Evolutionary conservation across 192 early-diverging fungal genomes (phyloP), one percentile per base, ranked within the genome.

Genomic region (Gryganskiella cystojenkinii): DNA sequence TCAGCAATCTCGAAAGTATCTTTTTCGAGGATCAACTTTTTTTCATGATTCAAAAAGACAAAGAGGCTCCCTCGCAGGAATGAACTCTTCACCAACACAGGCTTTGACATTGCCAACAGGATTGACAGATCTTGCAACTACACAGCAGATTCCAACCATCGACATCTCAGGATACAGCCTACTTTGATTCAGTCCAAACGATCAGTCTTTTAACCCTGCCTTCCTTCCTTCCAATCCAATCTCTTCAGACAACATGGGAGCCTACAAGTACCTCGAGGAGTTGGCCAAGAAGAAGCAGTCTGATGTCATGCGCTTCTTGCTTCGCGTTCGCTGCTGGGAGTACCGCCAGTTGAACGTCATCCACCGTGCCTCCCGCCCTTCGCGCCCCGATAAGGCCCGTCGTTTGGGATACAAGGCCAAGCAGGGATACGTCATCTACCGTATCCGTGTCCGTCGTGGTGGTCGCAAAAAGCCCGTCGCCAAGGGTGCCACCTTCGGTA

Each of bases 381-480:
- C 96, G 73, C 96, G 96, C 81, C 96, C 96, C 64, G 95, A 98
- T 85, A 98, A 98, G 92, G 98, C 98, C 50, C 95, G 98, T 86
- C 95, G 98, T 84, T 88, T 99, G 51, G 98, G 98, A 67, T 99
- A 99, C 95, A 99, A 99, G 90, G 98, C 98, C 88, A 99, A 99
- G 92, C 98, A 98, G 88, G 98, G 98, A 81, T 99, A 92, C 84
- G 95, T 99, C 69, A 91, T 99, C 88, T 99, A 99, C 93, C 93
- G 96, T 80, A 90, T 99, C 81, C 96, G 98, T 83, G 95, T 99
- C 64, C 95, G 98, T 82, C 95, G 98, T 87, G 98, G 98, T 89
- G 90, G 92, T 86, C 96, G 98, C 86, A 99, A 99, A 90, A 86
- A 97, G 83, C 94, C 92, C 62, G 95, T 93, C 79, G 92, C 90